These are phyloP conservation scores for Botrytis elliptica DNA, from an alignment of 2,329 filamentous ascomycete genomes.

Conservation along the genomic window DNA sequence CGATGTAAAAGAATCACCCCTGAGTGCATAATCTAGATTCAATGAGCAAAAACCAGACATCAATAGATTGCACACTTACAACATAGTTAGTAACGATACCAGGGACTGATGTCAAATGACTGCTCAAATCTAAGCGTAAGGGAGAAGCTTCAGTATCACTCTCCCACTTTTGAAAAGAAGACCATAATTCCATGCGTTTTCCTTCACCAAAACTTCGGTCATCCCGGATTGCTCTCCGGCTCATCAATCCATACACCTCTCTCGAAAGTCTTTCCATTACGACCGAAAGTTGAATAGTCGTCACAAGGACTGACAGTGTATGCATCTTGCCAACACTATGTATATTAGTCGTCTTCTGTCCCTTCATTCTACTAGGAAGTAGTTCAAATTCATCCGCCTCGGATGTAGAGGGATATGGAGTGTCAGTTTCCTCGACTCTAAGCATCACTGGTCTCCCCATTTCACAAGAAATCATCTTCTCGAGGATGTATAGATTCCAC, in stretches of 20 bases:
- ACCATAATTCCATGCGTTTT: conserved; percentile 32
- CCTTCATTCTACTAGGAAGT: conserved; percentile 28
- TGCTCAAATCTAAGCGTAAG: conserved; percentile 34
- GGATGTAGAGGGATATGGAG: conserved; percentile 33
- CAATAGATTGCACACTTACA: conserved; percentile 25
- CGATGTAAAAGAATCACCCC: conserved; percentile 36
- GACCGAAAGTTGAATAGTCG: conserved; percentile 30
- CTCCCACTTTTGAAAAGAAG: conserved; percentile 33
- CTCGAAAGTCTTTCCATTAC: conserved; percentile 33
- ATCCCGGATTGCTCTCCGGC: conserved; percentile 34
- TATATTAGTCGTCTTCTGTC: conserved; percentile 13
- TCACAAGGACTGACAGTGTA: conserved; percentile 36
- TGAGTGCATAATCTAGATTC: conserved; percentile 32
- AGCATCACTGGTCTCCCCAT: conserved; percentile 36
- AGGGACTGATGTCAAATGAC: conserved; percentile 33
- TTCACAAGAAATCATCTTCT: conserved; percentile 38
- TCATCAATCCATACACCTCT: conserved; percentile 35
- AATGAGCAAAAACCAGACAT: not conserved
- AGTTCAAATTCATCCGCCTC: conserved; percentile 39
- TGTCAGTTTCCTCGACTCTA: conserved; percentile 34
- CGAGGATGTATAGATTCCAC: conserved; percentile 39
- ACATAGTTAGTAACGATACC: conserved; percentile 36
- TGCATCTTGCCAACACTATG: conserved; percentile 32
- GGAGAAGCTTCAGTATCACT: conserved; percentile 32
- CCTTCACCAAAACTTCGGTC: conserved; percentile 31